Evolutionary conservation across 495 filamentous ascomycete species (phyloP).

Genomic region (Tuber microsphaerosporum): DNA sequence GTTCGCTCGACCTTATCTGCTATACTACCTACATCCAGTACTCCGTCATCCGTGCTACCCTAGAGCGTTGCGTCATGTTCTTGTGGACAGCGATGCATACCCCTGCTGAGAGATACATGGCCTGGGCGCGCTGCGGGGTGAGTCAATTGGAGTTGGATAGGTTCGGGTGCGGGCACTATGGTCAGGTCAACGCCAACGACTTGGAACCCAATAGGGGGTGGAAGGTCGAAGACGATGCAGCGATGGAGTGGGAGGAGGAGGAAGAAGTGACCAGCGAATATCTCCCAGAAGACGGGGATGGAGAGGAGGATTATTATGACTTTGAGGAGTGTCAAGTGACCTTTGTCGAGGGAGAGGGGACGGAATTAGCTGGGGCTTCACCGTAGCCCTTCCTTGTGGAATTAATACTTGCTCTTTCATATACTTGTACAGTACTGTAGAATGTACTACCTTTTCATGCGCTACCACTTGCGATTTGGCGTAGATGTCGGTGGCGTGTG

Average conservation of each 20-base stretch:
- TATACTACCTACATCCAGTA: background rate
- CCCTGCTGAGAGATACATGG: background rate
- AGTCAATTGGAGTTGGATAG: background rate
- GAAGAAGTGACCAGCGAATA: background rate
- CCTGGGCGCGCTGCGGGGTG: background rate
- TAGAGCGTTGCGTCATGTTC: background rate
- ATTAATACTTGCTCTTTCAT: background rate
- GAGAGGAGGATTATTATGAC: background rate
- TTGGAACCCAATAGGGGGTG: background rate
- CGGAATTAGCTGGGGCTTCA: background rate
- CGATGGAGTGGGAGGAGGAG: background rate
- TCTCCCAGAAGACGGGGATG: background rate
- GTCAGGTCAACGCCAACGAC: background rate
- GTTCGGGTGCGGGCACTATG: background rate
- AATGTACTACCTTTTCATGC: background rate
- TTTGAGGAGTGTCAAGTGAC: background rate
- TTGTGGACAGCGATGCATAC: background rate
- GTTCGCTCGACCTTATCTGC: background rate
- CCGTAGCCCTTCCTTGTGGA: background rate
- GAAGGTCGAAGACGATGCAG: background rate
- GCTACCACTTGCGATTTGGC: background rate
- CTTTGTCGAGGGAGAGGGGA: background rate
- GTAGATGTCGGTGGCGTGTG: background rate
- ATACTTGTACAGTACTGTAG: background rate
- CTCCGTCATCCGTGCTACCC: background rate